Evolutionary conservation across 805 yeast genomes (phyloP), one percentile per base, ranked within the genome.

Genomic region (Monosporozyma aerobia): DNA sequence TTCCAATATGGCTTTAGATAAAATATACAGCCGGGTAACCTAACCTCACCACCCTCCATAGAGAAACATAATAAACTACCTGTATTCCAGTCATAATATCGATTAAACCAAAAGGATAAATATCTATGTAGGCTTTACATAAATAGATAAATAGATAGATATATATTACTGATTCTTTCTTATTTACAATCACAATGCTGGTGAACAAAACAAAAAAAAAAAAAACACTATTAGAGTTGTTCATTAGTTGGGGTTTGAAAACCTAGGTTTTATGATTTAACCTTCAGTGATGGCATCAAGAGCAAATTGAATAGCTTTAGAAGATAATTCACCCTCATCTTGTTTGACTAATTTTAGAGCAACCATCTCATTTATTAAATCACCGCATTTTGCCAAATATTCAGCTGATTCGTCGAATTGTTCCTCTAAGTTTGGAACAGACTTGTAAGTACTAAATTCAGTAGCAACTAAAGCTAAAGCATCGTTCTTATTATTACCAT

Each of bases 401-500:
- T 50, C 46, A 4, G 58, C 53, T 14, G 69, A 63, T 19, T 57
- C 48, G 16, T 47, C 47, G 50, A 67, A 61, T 53, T 65, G 68
- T 48, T 62, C 67, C 19, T 63, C 64, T 19, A 67, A 53, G 29
- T 60, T 60, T 11, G 67, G 62, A 40, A 63, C 54, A n/a, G 60
- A 54, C 51, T 65, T 65, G 44, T 58, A 61, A 27, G 68, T 59
- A 40, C 56, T 61, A 47, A 67, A 67, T 53, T 63, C 65, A 3
- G 64, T 53, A 10, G 64, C 55, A 13, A 67, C 59, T 47, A 65
- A 54, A 9, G 61, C 48, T 37, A 65, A 47, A 2, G 71, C 71
- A 55, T 67, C 71, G 6, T 52, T 51, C 54, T 65, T 67, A 9
- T 63, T 59, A 41, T 66, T 63, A 32, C 69, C 69, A 49, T 65